A percentile compares a stretch with the other conserved stretches of the same genome.
Conservation (phyloP, 1,284 basidiomycete genomes). For the Heterobasidion occidentale region DNA sequence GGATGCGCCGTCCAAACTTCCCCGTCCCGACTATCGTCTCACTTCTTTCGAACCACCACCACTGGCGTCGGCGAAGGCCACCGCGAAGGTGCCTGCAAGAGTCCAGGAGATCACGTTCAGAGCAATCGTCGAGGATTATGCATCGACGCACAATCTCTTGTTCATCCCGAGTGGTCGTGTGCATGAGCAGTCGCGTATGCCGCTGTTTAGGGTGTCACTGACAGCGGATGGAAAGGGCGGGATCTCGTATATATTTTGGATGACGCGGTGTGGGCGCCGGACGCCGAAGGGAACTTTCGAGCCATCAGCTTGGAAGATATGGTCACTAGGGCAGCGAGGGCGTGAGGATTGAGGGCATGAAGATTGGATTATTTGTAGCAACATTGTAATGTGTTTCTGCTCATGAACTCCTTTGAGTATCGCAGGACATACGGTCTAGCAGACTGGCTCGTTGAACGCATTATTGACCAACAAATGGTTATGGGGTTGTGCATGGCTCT, state of each 20-base stretch:
- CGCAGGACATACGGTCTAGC: too few species aligned
- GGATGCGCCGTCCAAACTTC: conserved; percentile 58
- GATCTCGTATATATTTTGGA: conserved; percentile 80
- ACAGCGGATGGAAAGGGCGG: conserved; percentile 80
- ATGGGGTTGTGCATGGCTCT: too few species aligned
- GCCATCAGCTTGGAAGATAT: conserved; percentile 64
- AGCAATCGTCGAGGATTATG: conserved; percentile 83
- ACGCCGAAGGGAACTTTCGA: conserved; percentile 39
- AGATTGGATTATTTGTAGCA: not conserved
- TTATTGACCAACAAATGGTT: too few species aligned
- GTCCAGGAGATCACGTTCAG: conserved; percentile 85
- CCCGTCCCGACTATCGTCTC: conserved; percentile 51
- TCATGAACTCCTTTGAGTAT: not conserved
- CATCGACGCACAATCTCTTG: conserved; percentile 77
- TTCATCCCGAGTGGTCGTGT: conserved; percentile 82
- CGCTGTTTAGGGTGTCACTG: conserved; percentile 75
- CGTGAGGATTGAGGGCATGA: not conserved
- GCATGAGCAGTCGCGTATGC: conserved; percentile 79
- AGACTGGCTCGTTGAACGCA: too few species aligned
- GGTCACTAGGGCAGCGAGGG: conserved; percentile 50
- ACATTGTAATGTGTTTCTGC: not conserved
- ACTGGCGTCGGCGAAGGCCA: conserved; percentile 14
- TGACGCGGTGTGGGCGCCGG: conserved; percentile 79
- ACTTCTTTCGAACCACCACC: conserved; percentile 18
- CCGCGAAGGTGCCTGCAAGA: conserved; percentile 36